Percentiles rank a stretch among this genome's conserved stretches.
These are phyloP conservation scores for Colletotrichum siamense DNA, from an alignment of 2,329 filamentous ascomycete species.

Conservation along the genomic window DNA sequence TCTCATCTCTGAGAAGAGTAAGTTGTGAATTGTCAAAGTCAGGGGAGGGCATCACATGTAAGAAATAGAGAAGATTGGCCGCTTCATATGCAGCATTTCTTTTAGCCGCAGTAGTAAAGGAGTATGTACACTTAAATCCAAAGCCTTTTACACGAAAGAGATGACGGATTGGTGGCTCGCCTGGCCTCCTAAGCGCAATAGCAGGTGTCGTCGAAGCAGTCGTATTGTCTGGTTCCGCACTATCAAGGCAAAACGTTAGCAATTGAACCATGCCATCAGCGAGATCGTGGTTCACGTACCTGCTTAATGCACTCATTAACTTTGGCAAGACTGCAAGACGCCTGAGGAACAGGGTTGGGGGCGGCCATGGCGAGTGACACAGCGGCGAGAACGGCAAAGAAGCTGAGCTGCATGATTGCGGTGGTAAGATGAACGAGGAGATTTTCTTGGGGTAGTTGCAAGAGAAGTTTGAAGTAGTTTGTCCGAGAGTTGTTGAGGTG, in stretches of 20 bases:
- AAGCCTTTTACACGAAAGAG: neutral
- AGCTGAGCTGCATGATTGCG: neutral
- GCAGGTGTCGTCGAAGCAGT: neutral
- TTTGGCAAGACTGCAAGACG: neutral
- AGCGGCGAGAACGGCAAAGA: neutral
- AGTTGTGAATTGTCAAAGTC: neutral
- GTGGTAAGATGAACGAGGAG: neutral
- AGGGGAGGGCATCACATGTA: neutral
- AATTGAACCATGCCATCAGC: neutral
- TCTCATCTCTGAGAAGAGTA: constrained; percentile 9
- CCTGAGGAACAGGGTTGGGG: neutral
- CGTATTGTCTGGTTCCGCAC: neutral
- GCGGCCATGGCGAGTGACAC: neutral
- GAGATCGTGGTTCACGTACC: neutral
- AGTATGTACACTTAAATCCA: neutral
- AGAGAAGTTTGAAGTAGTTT: neutral
- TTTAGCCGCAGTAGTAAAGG: neutral
- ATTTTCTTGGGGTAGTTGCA: too few species aligned
- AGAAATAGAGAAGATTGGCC: neutral
- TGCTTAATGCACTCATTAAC: neutral
- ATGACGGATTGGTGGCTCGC: neutral
- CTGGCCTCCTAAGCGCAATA: neutral
- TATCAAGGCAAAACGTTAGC: neutral
- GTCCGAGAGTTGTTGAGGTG: neutral
- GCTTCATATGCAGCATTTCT: neutral